Evolutionary conservation across 2,329 filamentous ascomycete species (phyloP).

Genomic region (Fusarium ambrosium): DNA sequence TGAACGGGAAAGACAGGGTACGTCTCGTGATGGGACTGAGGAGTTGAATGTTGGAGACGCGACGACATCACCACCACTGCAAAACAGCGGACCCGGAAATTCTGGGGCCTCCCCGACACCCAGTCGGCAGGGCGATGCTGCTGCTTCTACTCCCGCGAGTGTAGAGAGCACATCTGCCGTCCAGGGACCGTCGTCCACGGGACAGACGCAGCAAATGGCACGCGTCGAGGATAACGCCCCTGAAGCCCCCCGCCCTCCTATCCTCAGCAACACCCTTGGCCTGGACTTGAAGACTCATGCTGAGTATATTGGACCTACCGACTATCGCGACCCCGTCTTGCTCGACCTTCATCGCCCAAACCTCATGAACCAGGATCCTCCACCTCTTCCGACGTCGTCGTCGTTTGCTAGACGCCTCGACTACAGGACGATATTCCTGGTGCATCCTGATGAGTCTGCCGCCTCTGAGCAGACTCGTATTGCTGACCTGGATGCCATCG

Average conservation of each 20-base stretch:
- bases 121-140: slow-evolving; percentile 43
- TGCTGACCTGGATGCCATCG: slow-evolving; percentile 64
- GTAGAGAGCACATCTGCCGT: slow-evolving; percentile 34
- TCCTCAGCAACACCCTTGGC: slow-evolving; percentile 62
- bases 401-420: slow-evolving; percentile 52
- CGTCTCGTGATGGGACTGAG: slow-evolving; percentile 34
- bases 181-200: slow-evolving; percentile 23
- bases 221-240: slow-evolving; percentile 28
- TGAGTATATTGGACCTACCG: slow-evolving; percentile 71
- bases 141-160: slow-evolving; percentile 42
- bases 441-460: slow-evolving; percentile 53
- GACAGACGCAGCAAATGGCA: slow-evolving; percentile 30
- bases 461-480: slow-evolving; percentile 57
- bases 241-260: slow-evolving; percentile 44
- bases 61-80: slow-evolving; percentile 32
- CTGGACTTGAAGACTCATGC: slow-evolving; percentile 71
- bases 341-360: slow-evolving; percentile 70
- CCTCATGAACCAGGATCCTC: slow-evolving; percentile 39
- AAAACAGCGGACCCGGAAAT: slow-evolving; percentile 14
- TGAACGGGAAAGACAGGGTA: slow-evolving; percentile 34
- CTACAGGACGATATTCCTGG: slow-evolving; percentile 53
- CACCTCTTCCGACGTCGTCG: slow-evolving; percentile 13
- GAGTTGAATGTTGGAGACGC: slow-evolving; percentile 24
- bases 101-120: slow-evolving; percentile 37
- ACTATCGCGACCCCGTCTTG: slow-evolving; percentile 69